A percentile compares a stretch with the other conserved stretches of the same genome.
phyloP scores from a whole-genome alignment of 148 eudicot genomes.

The Silene conica region DNA sequence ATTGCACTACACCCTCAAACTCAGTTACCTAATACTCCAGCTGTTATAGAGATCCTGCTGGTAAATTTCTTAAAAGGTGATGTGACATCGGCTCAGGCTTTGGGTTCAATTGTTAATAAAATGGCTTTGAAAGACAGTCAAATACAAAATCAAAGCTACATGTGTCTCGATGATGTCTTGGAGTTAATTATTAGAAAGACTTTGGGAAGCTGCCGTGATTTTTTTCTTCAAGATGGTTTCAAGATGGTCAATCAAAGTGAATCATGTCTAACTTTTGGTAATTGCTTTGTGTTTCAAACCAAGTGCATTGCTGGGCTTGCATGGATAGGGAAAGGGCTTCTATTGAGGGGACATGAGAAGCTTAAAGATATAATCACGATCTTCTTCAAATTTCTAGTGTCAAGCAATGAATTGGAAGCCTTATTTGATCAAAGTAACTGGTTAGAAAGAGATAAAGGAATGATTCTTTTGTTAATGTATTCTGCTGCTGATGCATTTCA shows the following conservation, averaged over 20 bases:
- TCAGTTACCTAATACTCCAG: constrained; percentile 36
- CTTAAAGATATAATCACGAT: constrained; percentile 59
- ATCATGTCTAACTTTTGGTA: constrained; percentile 20
- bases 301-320: constrained; percentile 56
- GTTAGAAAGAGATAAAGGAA: constrained; percentile 27
- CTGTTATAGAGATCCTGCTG: constrained; percentile 41
- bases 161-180: constrained; percentile 54
- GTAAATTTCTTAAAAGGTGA: constrained; percentile 48
- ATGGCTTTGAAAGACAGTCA: constrained; percentile 39
- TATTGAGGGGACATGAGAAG: constrained; percentile 89
- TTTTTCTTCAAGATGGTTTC: constrained; percentile 24
- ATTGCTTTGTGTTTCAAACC: constrained; percentile 30
- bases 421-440: constrained; percentile 23
- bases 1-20: constrained; percentile 72
- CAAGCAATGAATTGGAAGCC: constrained; percentile 27
- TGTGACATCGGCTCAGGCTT: constrained; percentile 84
- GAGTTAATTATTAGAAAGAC: constrained; percentile 41
- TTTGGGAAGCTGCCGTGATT: constrained; percentile 29
- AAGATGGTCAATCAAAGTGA: constrained; percentile 27
- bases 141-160: constrained; percentile 27
- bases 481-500: constrained; percentile 86
- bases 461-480: constrained; percentile 34
- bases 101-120: constrained; percentile 87
- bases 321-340: constrained; percentile 93
- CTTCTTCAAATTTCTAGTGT: constrained; percentile 53